Evolutionary conservation across 2,329 filamentous ascomycete species (phyloP), one percentile per base, ranked within the genome.

Genomic region (Ceratocystis colombiana): DNA sequence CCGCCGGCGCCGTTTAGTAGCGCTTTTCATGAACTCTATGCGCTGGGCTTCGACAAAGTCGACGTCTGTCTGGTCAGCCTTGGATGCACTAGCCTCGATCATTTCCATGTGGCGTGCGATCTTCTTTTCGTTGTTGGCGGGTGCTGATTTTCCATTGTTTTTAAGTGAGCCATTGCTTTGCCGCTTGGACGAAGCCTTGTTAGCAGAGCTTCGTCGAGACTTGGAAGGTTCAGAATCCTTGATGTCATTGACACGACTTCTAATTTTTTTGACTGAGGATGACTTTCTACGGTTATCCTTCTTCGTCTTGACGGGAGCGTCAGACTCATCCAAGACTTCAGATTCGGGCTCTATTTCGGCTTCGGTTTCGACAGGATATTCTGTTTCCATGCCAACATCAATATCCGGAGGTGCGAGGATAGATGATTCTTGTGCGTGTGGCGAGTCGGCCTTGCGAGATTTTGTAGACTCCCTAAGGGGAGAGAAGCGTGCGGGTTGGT

Each of bases 1-100:
- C 44, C 90, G 83, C 22, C 86, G 77, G 41, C 84, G 82, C 62
- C 91, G 88, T 75, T 91, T 94, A 69, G 82, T 80, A 45, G 78
- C 71, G 70, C 78, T 78, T 76, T 88, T 73, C 77, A 83, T 74
- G 74, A 81, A 86, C 5, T 78, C 75, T 50, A 77, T 76, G 45
- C 78, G 78, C 50, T 80, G 79, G 8, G 74, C 69, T 0, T 75
- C 72, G 33, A 80, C 77, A 12, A 79, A 73, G 44, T 78, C 76
- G 20, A 77, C 73, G 53, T 69, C 69, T 20, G 62, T 61, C 45
- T 68, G 62, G 28, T 70, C 69, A 7, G 63, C 66, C 25, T 69
- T 66, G 33, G 59, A 64, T 48, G 72, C 90, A 46, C 75, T 74
- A 33, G 73, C 74, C 12, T 81, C 80, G 5, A 82, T 75, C 66